Evolutionary conservation across 2,329 filamentous ascomycete species (phyloP).

Genomic region (Fusarium luffae): DNA sequence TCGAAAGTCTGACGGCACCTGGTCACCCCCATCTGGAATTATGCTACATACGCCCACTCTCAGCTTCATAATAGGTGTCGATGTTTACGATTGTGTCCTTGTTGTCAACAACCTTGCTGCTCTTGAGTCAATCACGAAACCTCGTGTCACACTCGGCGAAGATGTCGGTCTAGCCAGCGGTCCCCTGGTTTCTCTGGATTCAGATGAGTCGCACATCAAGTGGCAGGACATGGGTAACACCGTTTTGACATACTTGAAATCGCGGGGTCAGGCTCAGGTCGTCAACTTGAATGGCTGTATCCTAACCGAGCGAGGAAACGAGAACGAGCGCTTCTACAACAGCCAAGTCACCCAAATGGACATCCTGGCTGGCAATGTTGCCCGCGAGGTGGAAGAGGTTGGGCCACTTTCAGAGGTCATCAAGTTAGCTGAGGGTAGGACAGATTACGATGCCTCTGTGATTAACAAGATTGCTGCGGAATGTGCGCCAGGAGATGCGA

Average conservation of each 20-base stretch:
- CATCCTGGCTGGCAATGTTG: slow-evolving; percentile 67
- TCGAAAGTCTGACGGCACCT: slow-evolving; percentile 84
- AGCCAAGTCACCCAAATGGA: slow-evolving; percentile 64
- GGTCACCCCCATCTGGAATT: slow-evolving; percentile 92
- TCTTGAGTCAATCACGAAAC: slow-evolving; percentile 83
- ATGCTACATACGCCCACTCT: slow-evolving; percentile 89
- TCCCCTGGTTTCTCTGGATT: slow-evolving; percentile 71
- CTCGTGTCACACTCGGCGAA: slow-evolving; percentile 82
- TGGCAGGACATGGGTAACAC: slow-evolving; percentile 66
- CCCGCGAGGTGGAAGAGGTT: slow-evolving; percentile 65
- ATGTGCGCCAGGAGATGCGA: slow-evolving; percentile 80
- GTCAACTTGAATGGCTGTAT: slow-evolving; percentile 68
- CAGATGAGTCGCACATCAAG: slow-evolving; percentile 61
- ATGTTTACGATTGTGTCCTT: slow-evolving; percentile 95
- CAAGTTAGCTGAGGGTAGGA: slow-evolving; percentile 86
- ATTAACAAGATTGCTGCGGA: slow-evolving; percentile 72
- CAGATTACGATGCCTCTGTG: slow-evolving; percentile 75
- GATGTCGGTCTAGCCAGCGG: slow-evolving; percentile 83
- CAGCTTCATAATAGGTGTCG: slow-evolving; percentile 89
- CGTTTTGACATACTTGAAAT: slow-evolving; percentile 69
- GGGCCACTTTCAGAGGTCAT: slow-evolving; percentile 80
- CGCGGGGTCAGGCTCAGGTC: slow-evolving; percentile 65
- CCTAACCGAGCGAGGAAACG: slow-evolving; percentile 66
- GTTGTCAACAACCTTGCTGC: slow-evolving; percentile 90
- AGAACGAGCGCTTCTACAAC: slow-evolving; percentile 70